These are phyloP conservation scores for Hygrocybe coccinea DNA, from an alignment of 768 basidiomycete species.

Conservation along the genomic window DNA sequence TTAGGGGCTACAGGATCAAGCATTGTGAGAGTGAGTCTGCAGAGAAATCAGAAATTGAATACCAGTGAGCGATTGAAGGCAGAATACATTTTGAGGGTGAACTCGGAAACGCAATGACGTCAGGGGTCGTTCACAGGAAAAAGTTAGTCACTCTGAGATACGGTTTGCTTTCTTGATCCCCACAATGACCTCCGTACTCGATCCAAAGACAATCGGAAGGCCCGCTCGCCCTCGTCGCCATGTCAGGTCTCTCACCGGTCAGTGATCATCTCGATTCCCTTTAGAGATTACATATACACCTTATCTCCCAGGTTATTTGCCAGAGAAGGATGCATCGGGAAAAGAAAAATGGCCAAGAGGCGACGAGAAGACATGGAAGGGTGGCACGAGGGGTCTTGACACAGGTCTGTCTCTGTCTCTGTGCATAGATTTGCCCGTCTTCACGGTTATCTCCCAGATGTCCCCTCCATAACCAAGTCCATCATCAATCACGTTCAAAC, in stretches of 20 bases:
- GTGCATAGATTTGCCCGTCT: constrained; percentile 1
- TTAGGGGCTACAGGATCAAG: constrained; percentile 5
- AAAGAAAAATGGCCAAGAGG: constrained; percentile 85
- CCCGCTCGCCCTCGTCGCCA: constrained; percentile 57
- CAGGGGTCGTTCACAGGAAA: neutral
- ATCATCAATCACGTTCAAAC: constrained; percentile 84
- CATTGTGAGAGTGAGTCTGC: neutral
- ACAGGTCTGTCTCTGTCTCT: constrained; percentile 37
- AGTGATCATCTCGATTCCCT: neutral
- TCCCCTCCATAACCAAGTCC: constrained; percentile 60
- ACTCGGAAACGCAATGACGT: neutral
- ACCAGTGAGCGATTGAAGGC: constrained; percentile 11
- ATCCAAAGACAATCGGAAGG: constrained; percentile 60
- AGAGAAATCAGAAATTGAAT: neutral
- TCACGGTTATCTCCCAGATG: constrained; percentile 37
- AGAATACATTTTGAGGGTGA: constrained; percentile 10
- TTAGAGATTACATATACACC: neutral
- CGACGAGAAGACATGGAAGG: constrained; percentile 72
- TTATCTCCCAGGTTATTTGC: constrained; percentile 56
- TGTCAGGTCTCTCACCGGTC: constrained; percentile 67
- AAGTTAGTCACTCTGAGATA: neutral
- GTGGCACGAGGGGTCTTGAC: constrained; percentile 52
- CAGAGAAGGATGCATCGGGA: constrained; percentile 69
- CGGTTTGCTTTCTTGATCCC: neutral
- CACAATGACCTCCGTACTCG: constrained; percentile 64